These are phyloP conservation scores for Neonectria punicea DNA, from an alignment of 2,329 filamentous ascomycete species.

Conservation along the genomic window DNA sequence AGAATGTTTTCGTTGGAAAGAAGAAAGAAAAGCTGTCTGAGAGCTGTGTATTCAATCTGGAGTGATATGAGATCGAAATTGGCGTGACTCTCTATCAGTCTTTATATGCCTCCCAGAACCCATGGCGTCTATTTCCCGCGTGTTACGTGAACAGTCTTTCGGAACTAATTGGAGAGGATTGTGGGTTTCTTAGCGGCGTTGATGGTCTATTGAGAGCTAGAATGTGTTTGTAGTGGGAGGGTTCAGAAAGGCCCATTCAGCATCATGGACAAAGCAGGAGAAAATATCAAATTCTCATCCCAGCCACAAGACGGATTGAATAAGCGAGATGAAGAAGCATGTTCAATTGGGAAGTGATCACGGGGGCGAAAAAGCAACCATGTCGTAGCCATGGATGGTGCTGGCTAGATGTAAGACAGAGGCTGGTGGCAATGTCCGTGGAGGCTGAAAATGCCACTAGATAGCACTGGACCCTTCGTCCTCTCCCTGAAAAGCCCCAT, in stretches of 20 bases:
- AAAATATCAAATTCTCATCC: not conserved
- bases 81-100: slow-evolving; percentile 11
- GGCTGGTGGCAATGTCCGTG: slow-evolving; percentile 4
- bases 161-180: slow-evolving; percentile 27
- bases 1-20: not conserved
- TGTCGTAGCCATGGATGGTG: not conserved
- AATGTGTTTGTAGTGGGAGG: slow-evolving; percentile 11
- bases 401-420: slow-evolving; percentile 29
- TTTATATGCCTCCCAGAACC: slow-evolving; percentile 23
- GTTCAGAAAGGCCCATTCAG: slow-evolving; percentile 9
- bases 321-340: not conserved
- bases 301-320: slow-evolving; percentile 3
- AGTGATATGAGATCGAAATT: slow-evolving; percentile 4
- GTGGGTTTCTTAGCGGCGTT: slow-evolving; percentile 27
- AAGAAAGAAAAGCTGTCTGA: slow-evolving; percentile 6
- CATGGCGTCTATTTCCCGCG: not conserved
- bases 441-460: slow-evolving; percentile 16
- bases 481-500: too few relatives aligned
- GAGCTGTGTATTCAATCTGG: slow-evolving; percentile 2
- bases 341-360: slow-evolving; percentile 8
- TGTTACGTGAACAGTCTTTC: slow-evolving; percentile 25
- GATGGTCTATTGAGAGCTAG: slow-evolving; percentile 20
- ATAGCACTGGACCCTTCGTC: too few relatives aligned
- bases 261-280: not conserved
- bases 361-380: slow-evolving; percentile 5